Percentiles rank a stretch among this genome's conserved stretches.
phyloP scores from a whole-genome alignment of 2,329 filamentous ascomycete genomes.

The Aspergillus vadensis region DNA sequence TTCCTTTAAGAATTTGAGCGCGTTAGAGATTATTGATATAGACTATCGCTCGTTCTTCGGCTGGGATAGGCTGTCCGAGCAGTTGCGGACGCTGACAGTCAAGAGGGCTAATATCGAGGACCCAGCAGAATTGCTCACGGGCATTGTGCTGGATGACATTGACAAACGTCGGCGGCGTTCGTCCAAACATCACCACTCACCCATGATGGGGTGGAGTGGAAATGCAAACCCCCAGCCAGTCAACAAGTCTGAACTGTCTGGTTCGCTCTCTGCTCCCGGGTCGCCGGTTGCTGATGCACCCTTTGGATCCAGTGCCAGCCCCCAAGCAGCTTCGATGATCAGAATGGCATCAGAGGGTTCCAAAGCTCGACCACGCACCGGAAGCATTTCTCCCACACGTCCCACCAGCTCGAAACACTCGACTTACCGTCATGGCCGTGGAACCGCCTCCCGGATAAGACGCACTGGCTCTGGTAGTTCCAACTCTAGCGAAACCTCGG shows the following conservation, averaged over 20 bases:
- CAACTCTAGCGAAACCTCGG: conserved; percentile 69
- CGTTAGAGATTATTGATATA: conserved; percentile 89
- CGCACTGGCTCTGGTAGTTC: conserved; percentile 92
- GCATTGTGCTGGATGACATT: conserved; percentile 95
- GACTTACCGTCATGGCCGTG: conserved; percentile 64
- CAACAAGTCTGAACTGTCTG: conserved; percentile 66
- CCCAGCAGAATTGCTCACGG: conserved; percentile 82
- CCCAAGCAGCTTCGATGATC: conserved; percentile 51
- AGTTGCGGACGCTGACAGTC: conserved; percentile 83
- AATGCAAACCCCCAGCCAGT: conserved; percentile 61
- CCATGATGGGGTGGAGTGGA: conserved; percentile 67
- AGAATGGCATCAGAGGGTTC: conserved; percentile 59
- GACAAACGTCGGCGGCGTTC: conserved; percentile 86
- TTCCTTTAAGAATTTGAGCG: conserved; percentile 94
- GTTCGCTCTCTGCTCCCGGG: conserved; percentile 69
- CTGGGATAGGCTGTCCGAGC: conserved; percentile 92
- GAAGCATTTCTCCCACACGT: conserved; percentile 80
- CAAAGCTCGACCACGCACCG: conserved; percentile 50
- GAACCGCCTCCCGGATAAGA: conserved; percentile 70
- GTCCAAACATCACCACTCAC: conserved; percentile 80
- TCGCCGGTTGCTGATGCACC: conserved; percentile 58
- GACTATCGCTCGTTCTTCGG: conserved; percentile 97
- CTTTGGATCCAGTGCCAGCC: conserved; percentile 52
- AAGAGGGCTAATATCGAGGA: conserved; percentile 88
- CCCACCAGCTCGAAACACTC: conserved; percentile 74